Evolutionary conservation across 2,329 filamentous ascomycete genomes (phyloP), one percentile per base, ranked within the genome.

Genomic region (Aureobasidium musti): DNA sequence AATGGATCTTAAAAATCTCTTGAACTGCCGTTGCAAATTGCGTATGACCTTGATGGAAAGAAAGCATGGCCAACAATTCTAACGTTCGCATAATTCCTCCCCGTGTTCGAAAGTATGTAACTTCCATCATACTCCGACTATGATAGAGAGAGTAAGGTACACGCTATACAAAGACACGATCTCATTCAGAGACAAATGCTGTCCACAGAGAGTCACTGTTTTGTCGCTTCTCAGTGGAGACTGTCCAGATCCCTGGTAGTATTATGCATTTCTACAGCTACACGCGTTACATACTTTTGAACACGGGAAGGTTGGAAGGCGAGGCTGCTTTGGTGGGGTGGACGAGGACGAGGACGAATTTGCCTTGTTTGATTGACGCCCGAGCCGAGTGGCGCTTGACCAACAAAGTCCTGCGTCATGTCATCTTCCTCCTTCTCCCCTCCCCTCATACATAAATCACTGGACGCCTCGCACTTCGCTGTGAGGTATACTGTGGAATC

Each of bases 291-390:
- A n/a, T n/a, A n/a, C n/a, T n/a, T n/a, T n/a, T n/a, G n/a, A n/a
- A n/a, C n/a, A n/a, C n/a, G n/a, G n/a, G n/a, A n/a, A n/a, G n/a
- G n/a, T n/a, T n/a, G n/a, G 3, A 21, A 23, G 37, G 45, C 33
- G 17, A 45, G 11, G 23, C 26, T 39, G 11, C 54, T 43, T 45
- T 59, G 54, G 54, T 23, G 54, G 54, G 54, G 54, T 21, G 8
- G 26, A 33, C 10, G 28, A 14, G 1, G 54, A 39, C 39, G 54
- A 17, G 8, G 26, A 33, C 10, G 28, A 14, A 3, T 63, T 63
- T 63, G 59, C 33, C 33, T 17, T 63, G 59, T 63, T 63, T 52
- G 59, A 50, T 50, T 37, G 30, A n/a, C 57, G 43, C 59, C 59
- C 56, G 37, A 60, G 19, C n/a, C n/a, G n/a, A 8, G 33, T 35